Evolutionary conservation across 2,329 filamentous ascomycete genomes (phyloP).

Genomic region (Paecilomyces niveus): DNA sequence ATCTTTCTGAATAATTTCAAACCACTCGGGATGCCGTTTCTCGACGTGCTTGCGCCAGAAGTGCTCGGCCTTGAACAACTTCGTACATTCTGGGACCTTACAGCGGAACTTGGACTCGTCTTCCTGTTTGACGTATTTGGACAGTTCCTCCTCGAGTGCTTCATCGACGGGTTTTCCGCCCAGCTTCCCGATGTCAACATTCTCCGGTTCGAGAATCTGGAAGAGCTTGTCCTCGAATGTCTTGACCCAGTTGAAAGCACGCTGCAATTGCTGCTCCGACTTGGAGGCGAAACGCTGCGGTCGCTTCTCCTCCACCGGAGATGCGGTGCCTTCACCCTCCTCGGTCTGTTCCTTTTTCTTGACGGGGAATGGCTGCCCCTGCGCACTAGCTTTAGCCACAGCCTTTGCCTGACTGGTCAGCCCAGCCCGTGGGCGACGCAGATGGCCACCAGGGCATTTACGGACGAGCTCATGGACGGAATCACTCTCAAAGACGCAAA

Average conservation of each 20-base stretch:
- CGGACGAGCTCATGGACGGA: conserved; percentile 91
- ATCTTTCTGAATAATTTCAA: conserved; percentile 71
- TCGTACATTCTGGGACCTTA: conserved; percentile 91
- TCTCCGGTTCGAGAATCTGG: conserved; percentile 85
- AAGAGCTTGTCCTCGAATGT: conserved; percentile 96
- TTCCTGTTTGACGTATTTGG: conserved; percentile 89
- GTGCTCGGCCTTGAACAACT: conserved; percentile 92
- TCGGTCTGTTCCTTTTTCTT: conserved; percentile 64
- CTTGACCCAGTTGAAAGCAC: conserved; percentile 97
- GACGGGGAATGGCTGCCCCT: conserved; percentile 73
- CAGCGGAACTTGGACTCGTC: conserved; percentile 96
- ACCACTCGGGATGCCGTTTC: conserved; percentile 88
- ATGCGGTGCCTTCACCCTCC: conserved; percentile 57
- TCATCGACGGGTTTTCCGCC: conserved; percentile 84
- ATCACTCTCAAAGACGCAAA: conserved; percentile 97
- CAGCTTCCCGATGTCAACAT: conserved; percentile 79
- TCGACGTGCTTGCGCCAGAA: conserved; percentile 99
- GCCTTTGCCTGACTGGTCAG: conserved; percentile 75
- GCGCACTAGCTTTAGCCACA: conserved; percentile 76
- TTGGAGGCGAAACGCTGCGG: conserved; percentile 64
- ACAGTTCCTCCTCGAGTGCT: conserved; percentile 75
- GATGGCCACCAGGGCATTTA: conserved; percentile 95
- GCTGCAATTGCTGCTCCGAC: conserved; percentile 82
- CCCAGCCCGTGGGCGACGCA: conserved; percentile 81
- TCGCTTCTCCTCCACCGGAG: conserved; percentile 65